Base-by-base conservation (phyloP, 2,329 filamentous ascomycete genomes). In the Fusarium foetens region DNA sequence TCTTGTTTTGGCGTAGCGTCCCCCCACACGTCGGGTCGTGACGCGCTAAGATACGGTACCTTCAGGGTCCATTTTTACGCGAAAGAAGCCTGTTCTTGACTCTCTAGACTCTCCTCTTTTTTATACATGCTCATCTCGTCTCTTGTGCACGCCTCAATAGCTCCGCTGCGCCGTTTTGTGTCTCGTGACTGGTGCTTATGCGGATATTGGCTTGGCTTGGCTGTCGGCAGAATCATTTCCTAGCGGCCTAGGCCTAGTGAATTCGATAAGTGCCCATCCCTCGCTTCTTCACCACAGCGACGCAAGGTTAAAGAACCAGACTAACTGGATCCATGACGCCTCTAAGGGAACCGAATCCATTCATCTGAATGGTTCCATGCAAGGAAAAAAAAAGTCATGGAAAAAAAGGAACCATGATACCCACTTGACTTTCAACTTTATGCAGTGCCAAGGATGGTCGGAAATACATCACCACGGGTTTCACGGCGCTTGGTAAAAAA, bases 241-340 rank as follows among this genome's bases (percentile, higher is more conserved):
- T 54, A 72, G 68, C 59, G 58, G 60, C 63, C 66, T 61, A 51
- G 63, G 51, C 52, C 54, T 31, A 58, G 10, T 49, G 23, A 58
- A 49, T 58, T 38, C 42, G 55, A 62, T 43, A 58, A 45, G 46
- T 58, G 55, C 60, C 71, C 63, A 75, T 75, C 62, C 62, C 70
- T 71, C 57, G 63, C 71, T 68, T 73, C 71, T 63, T 72, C 70
- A 76, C 73, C 75, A 72, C 52, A 45, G 66, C 72, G 73, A 77
- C 75, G 71, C 64, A 66, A 60, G 57, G 70, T 60, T 55, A 33
- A 54, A 46, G 43, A 52, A 61, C 49, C 27, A 59, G 42, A 55
- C 49, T 66, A 52, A 64, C 57, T 52, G 54, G 74, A 66, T 62
- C 74, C 72, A 73, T 75, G 74, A 67, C 74, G 63, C 72, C 58